These are phyloP conservation scores for Coniochaeta sp. DNA, from an alignment of 2,329 filamentous ascomycete genomes.

Conservation along the genomic window DNA sequence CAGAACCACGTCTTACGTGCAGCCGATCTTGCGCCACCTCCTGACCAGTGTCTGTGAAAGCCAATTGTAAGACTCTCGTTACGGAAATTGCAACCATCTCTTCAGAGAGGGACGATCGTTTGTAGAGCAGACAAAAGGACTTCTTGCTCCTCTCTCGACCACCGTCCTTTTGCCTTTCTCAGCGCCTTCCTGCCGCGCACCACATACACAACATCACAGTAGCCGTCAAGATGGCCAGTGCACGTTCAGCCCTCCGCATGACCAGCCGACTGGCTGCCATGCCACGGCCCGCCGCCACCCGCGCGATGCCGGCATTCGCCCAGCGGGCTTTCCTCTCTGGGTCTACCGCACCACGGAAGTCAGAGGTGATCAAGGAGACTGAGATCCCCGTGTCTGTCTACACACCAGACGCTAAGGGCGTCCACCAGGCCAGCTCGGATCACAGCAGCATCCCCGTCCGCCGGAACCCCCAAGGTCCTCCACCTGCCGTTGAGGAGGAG, in stretches of 20 bases:
- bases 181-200: neutral
- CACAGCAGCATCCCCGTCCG: slow-evolving; percentile 49
- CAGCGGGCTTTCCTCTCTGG: slow-evolving; percentile 27
- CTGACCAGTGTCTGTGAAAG: neutral
- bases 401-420: slow-evolving; percentile 36
- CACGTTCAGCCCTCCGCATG: slow-evolving; percentile 17
- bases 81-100: neutral
- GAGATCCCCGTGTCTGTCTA: slow-evolving; percentile 51
- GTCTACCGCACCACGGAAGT: slow-evolving; percentile 31
- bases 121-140: neutral
- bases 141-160: neutral
- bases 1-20: neutral
- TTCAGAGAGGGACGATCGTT: neutral
- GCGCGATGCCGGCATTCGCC: slow-evolving; percentile 8
- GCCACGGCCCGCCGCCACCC: slow-evolving; percentile 17
- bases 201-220: neutral
- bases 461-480: slow-evolving; percentile 32
- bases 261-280: slow-evolving; percentile 20
- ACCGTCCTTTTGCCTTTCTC: neutral
- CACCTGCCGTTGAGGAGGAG: slow-evolving; percentile 34
- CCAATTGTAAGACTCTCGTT: neutral
- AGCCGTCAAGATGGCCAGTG: slow-evolving; percentile 17
- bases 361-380: slow-evolving; percentile 47
- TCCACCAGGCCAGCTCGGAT: slow-evolving; percentile 29
- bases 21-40: neutral